Evolutionary conservation across 2,329 filamentous ascomycete genomes (phyloP), one percentile per base, ranked within the genome.

Genomic region (Davidsoniella eucalypti): DNA sequence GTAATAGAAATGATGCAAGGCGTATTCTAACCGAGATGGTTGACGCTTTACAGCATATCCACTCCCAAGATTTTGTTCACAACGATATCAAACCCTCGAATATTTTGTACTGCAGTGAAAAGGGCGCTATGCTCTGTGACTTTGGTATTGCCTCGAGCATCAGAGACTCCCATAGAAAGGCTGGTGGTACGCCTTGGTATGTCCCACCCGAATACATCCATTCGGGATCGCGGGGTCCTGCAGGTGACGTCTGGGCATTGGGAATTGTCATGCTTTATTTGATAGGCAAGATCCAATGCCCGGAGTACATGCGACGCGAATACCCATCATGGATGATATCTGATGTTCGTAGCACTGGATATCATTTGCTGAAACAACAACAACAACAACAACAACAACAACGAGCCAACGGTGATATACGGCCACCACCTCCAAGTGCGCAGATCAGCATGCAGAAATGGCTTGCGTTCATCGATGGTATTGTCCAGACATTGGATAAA

Each of bases 71-170:
- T 49, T 63, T 73, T 18, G 70, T 76, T 10, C 75, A 79, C 61
- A 79, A 78, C 61, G 75, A 79, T 59, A 75, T 78, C 61, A 78
- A 78, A 59, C 75, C 75, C 1, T 72, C 69, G 55, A 79, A 78
- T 54, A 77, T 78, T 50, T 63, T 79, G 29, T 79, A 77, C 61
- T 76, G 73, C 12, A 66, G 66, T 25, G 72, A 76, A 38, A 68
- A 73, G 9, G 75, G 75, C 5, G 75, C 73, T 33, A 72, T 78
- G 2, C 68, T 79, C 26, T 78, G 75, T 60, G 75, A 78, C 59
- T 75, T 78, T 60, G 75, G 75, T 10, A 63, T 78, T 41, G 73
- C 73, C 7, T 75, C 73, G 2, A 62, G 61, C 26, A 66, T 65
- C 17, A 62, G 59, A 50, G 69, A 68, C 53, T 65, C 69, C 3